Conservation (phyloP, 1,139 yeast genomes). For the Saccharomyces pastorianus region DNA sequence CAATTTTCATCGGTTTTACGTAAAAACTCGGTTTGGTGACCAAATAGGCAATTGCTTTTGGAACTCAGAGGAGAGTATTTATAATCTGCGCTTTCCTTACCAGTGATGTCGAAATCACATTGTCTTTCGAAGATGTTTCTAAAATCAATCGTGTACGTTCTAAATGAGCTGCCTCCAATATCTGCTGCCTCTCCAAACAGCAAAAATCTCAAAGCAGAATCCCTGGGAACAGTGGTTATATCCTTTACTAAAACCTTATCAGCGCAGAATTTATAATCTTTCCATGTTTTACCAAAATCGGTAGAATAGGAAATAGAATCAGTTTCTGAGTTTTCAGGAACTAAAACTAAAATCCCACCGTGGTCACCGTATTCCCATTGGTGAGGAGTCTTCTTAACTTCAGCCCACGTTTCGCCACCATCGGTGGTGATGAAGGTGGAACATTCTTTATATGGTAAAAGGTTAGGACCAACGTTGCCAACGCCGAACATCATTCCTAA, state of each 20-base stretch:
- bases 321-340: slow-evolving; percentile 50
- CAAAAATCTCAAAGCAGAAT: slow-evolving; percentile 69
- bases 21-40: slow-evolving; percentile 73
- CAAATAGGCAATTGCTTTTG: slow-evolving; percentile 66
- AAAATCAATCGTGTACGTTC: slow-evolving; percentile 61
- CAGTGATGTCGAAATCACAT: slow-evolving; percentile 58
- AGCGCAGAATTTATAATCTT: slow-evolving; percentile 53
- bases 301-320: slow-evolving; percentile 55
- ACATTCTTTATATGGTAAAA: slow-evolving; percentile 45
- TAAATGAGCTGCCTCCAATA: slow-evolving; percentile 37
- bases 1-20: slow-evolving; percentile 69
- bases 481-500: slow-evolving; percentile 78
- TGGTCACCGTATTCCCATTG: slow-evolving; percentile 98
- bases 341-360: slow-evolving; percentile 76
- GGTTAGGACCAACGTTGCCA: slow-evolving; percentile 76
- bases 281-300: slow-evolving; percentile 79
- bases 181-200: slow-evolving; percentile 37
- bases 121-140: slow-evolving; percentile 54
- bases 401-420: slow-evolving; percentile 87
- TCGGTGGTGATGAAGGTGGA: slow-evolving; percentile 73
- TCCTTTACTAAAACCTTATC: slow-evolving; percentile 54
- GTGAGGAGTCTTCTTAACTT: slow-evolving; percentile 59
- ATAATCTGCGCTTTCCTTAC: slow-evolving; percentile 60
- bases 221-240: slow-evolving; percentile 85
- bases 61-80: slow-evolving; percentile 85